Evolutionary conservation across 164 flowering plant genomes (phyloP).

Genomic region (Litsea cubeba): DNA sequence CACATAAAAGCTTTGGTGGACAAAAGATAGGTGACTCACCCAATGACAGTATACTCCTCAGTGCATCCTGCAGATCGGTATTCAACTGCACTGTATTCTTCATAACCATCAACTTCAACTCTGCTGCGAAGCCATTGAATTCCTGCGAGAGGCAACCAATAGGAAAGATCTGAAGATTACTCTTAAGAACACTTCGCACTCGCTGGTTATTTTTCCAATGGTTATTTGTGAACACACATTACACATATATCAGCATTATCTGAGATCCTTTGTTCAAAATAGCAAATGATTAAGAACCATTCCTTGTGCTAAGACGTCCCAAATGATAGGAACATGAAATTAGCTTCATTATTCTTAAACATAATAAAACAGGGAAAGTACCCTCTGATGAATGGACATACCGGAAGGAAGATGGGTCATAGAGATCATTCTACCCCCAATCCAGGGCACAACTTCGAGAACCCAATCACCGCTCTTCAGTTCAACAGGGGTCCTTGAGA

Average conservation of each 20-base stretch:
- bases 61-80: constrained; percentile 91
- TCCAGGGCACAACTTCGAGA: constrained; percentile 87
- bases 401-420: constrained; percentile 89
- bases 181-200: background rate
- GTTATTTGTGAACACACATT: background rate
- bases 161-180: background rate
- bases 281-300: too few species aligned
- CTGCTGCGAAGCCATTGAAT: constrained; percentile 91
- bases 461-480: constrained; percentile 74
- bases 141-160: constrained; percentile 36
- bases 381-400: constrained; percentile 14
- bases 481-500: constrained; percentile 64
- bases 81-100: constrained; percentile 81
- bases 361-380: background rate
- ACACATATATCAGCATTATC: background rate
- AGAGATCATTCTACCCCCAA: constrained; percentile 92
- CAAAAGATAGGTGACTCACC: constrained; percentile 40
- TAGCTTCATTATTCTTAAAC: background rate
- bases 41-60: constrained; percentile 67
- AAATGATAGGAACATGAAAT: too few species aligned
- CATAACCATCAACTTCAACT: constrained; percentile 81
- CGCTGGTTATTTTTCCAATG: background rate
- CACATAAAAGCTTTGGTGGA: background rate
- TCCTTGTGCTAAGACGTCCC: too few species aligned
- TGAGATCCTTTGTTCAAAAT: background rate